A percentile compares a stretch with the other conserved stretches of the same genome.
Evolutionary conservation across 2,329 filamentous ascomycete species (phyloP).

Genomic region (Gyromitra esculenta): DNA sequence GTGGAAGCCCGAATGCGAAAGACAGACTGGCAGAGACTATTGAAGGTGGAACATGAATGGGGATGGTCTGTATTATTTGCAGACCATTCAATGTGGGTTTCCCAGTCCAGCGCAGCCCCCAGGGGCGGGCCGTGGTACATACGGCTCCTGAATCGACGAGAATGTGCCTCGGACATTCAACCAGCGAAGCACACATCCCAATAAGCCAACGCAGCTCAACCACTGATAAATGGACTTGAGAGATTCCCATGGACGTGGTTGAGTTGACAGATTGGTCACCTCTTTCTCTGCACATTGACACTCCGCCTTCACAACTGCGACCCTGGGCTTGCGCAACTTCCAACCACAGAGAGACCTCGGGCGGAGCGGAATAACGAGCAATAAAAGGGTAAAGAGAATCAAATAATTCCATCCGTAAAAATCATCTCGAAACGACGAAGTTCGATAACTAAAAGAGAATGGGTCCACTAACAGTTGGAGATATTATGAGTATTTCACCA

Average conservation of each 20-base stretch:
- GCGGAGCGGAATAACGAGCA: constrained; percentile 15
- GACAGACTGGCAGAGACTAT: constrained; percentile 50
- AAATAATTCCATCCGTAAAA: constrained; percentile 24
- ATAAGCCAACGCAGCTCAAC: constrained; percentile 52
- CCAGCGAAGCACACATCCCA: constrained; percentile 49
- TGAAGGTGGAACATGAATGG: constrained; percentile 49
- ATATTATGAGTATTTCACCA: constrained; percentile 47
- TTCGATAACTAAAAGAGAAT: constrained; percentile 40
- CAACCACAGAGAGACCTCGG: constrained; percentile 17
- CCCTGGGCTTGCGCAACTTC: constrained; percentile 40
- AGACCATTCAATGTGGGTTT: constrained; percentile 50
- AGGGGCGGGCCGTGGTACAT: constrained; percentile 48
- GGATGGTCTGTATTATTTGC: constrained; percentile 51
- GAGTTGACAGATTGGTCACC: constrained; percentile 45
- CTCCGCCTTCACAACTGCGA: constrained; percentile 44
- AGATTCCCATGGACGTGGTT: constrained; percentile 44
- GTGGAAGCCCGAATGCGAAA: constrained; percentile 52
- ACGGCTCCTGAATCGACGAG: constrained; percentile 50
- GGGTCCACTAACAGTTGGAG: constrained; percentile 55
- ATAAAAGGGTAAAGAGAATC: constrained; percentile 7
- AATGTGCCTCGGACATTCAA: constrained; percentile 48
- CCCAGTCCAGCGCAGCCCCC: constrained; percentile 44
- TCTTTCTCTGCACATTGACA: constrained; percentile 44
- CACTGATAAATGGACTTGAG: constrained; percentile 48
- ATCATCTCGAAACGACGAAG: constrained; percentile 13